These are phyloP conservation scores for Moelleriella libera DNA, from an alignment of 2,329 filamentous ascomycete genomes.

Conservation along the genomic window DNA sequence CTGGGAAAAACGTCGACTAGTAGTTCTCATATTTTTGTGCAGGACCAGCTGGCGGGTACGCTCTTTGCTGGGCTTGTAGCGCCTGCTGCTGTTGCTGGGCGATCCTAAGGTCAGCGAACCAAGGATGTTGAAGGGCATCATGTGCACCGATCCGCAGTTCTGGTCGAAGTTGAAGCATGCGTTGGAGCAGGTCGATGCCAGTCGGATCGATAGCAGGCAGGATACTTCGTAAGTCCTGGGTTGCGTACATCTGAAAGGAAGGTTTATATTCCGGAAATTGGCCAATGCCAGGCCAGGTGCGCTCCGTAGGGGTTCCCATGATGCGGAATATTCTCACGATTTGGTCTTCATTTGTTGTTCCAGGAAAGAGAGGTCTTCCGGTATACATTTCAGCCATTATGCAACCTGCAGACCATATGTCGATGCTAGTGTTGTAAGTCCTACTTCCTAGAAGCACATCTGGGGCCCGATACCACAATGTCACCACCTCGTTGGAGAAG, in stretches of 20 bases:
- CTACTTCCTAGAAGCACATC: slow-evolving; percentile 87
- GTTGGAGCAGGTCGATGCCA: slow-evolving; percentile 74
- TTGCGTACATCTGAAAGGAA: slow-evolving; percentile 87
- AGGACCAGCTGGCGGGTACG: slow-evolving; percentile 24
- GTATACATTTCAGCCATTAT: slow-evolving; percentile 99
- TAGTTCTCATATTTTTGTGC: slow-evolving; percentile 23
- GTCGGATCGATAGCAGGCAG: slow-evolving; percentile 79
- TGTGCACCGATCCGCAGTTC: slow-evolving; percentile 82
- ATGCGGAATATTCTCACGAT: slow-evolving; percentile 93
- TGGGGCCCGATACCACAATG: slow-evolving; percentile 92
- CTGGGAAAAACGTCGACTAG: slow-evolving; percentile 8
- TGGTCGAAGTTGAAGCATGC: slow-evolving; percentile 85
- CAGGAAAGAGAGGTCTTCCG: slow-evolving; percentile 85
- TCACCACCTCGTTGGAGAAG: slow-evolving; percentile 96
- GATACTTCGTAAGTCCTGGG: slow-evolving; percentile 76
- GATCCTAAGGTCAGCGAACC: slow-evolving; percentile 68
- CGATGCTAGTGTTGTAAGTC: slow-evolving; percentile 99
- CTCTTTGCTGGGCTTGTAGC: slow-evolving; percentile 26
- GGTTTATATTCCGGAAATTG: slow-evolving; percentile 96
- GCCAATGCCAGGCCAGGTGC: slow-evolving; percentile 88
- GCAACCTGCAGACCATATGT: slow-evolving; percentile 97
- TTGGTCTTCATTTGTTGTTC: slow-evolving; percentile 97
- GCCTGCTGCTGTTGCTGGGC: slow-evolving; percentile 31
- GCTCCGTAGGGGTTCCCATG: slow-evolving; percentile 94
- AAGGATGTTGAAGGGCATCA: slow-evolving; percentile 78